These are phyloP conservation scores for Gracilaria domingensis DNA, from an alignment of 23 red algal species.

Conservation along the genomic window DNA sequence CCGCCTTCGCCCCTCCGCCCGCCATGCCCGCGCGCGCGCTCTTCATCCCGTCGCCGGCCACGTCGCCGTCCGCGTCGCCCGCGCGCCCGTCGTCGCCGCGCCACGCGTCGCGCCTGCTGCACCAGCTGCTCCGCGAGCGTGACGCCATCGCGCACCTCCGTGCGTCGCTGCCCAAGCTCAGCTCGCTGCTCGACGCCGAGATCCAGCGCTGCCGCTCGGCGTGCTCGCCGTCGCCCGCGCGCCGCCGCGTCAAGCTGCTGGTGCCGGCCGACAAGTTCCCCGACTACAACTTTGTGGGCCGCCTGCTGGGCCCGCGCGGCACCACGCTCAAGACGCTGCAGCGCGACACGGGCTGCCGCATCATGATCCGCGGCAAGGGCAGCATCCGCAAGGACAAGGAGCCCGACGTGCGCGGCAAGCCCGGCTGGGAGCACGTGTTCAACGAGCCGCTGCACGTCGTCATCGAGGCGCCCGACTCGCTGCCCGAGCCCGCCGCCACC, in stretches of 20 bases:
- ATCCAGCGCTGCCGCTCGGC: slow-evolving; percentile 13
- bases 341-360: slow-evolving; percentile 89
- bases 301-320: slow-evolving; percentile 92
- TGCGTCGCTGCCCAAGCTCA: slow-evolving; percentile 29
- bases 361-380: slow-evolving; percentile 98
- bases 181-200: slow-evolving; percentile 50
- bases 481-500: slow-evolving; percentile 79
- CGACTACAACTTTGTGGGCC: slow-evolving; percentile 98
- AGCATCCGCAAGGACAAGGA: slow-evolving; percentile 98
- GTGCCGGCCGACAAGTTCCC: slow-evolving; percentile 91
- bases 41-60: no score
- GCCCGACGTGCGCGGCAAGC: slow-evolving; percentile 92
- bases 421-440: slow-evolving; percentile 97
- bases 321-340: slow-evolving; percentile 94
- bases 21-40: no score
- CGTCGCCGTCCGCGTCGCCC: neutral
- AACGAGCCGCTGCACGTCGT: slow-evolving; percentile 95
- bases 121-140: slow-evolving; percentile 63
- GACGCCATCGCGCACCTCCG: slow-evolving; percentile 42
- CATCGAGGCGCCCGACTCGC: slow-evolving; percentile 78
- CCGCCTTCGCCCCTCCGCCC: no score
- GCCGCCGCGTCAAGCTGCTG: slow-evolving; percentile 63
- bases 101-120: neutral
- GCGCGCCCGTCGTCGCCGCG: neutral
- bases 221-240: neutral